phyloP scores from a whole-genome alignment of 2,329 filamentous ascomycete species.

The Cordyceps militaris region DNA sequence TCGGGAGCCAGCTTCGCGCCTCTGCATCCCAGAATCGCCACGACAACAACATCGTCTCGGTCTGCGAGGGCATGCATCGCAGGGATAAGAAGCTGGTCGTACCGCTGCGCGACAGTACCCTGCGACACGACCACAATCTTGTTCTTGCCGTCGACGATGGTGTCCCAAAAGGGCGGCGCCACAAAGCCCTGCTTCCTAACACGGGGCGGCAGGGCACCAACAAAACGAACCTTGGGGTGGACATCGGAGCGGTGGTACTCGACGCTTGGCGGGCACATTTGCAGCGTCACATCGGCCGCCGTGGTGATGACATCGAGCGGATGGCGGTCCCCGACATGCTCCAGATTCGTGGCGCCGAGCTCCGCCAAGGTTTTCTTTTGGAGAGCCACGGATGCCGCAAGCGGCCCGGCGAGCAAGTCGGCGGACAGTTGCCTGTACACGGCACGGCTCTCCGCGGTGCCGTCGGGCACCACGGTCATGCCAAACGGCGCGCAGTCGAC shows the following conservation, averaged over 20 bases:
- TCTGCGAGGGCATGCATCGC: slow-evolving; percentile 35
- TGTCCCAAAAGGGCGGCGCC: slow-evolving; percentile 40
- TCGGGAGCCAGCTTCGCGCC: slow-evolving; percentile 19
- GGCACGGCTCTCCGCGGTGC: slow-evolving; percentile 27
- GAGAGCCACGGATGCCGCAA: neutral
- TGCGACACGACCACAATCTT: slow-evolving; percentile 40
- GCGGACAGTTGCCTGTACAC: slow-evolving; percentile 24
- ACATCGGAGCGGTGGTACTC: slow-evolving; percentile 33
- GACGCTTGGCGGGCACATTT: slow-evolving; percentile 32
- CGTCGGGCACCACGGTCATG: slow-evolving; percentile 31
- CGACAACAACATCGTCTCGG: slow-evolving; percentile 31
- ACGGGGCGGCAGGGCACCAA: slow-evolving; percentile 34
- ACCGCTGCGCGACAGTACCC: slow-evolving; percentile 36
- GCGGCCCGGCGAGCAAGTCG: neutral
- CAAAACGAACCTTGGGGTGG: slow-evolving; percentile 33
- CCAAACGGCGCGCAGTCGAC: slow-evolving; percentile 33
- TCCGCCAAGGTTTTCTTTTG: neutral
- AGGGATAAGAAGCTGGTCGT: slow-evolving; percentile 37
- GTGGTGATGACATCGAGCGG: slow-evolving; percentile 20
- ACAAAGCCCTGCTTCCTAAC: slow-evolving; percentile 21
- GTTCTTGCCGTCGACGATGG: slow-evolving; percentile 28
- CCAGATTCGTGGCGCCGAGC: slow-evolving; percentile 13
- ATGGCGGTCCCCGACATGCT: slow-evolving; percentile 25
- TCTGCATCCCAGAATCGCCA: slow-evolving; percentile 25
- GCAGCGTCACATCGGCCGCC: slow-evolving; percentile 27